Percentiles rank a stretch among this genome's conserved stretches.
phyloP scores from a whole-genome alignment of 2,329 filamentous ascomycete species.

The Neoscytalidium dimidiatum region DNA sequence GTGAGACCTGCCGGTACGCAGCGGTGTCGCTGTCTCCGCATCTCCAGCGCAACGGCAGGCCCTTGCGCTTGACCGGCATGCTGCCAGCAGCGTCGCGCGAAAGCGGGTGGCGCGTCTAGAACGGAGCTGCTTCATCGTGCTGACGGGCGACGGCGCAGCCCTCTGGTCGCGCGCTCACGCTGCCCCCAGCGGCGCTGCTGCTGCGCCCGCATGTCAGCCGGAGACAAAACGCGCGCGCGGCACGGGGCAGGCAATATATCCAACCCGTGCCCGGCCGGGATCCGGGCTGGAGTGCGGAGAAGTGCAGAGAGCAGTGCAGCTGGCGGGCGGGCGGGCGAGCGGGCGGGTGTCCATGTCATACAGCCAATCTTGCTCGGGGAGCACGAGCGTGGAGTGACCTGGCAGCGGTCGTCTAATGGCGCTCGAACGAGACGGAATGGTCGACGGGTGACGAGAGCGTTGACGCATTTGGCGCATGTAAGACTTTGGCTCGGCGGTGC shows the following conservation, averaged over 20 bases:
- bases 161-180: background rate
- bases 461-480: background rate
- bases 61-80: background rate
- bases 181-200: too few relatives aligned
- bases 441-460: slow-evolving; percentile 1
- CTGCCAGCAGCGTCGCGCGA: background rate
- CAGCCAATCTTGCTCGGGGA: slow-evolving; percentile 2
- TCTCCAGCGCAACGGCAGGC: slow-evolving; percentile 13
- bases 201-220: slow-evolving; percentile 17
- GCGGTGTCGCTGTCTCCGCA: slow-evolving; percentile 7
- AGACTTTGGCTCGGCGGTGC: background rate
- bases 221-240: background rate
- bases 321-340: too few relatives aligned
- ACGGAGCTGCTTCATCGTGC: slow-evolving; percentile 1
- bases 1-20: slow-evolving; percentile 9
- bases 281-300: background rate
- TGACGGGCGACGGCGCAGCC: background rate
- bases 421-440: background rate
- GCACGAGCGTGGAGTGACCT: slow-evolving; percentile 7
- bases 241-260: slow-evolving; percentile 2
- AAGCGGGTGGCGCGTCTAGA: slow-evolving; percentile 13
- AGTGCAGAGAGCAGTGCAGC: background rate
- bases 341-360: background rate
- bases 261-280: background rate
- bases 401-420: background rate